A percentile compares a stretch with the other conserved stretches of the same genome.
phyloP scores from a whole-genome alignment of 1,284 basidiomycete species.

The Porogramme epimiltina region DNA sequence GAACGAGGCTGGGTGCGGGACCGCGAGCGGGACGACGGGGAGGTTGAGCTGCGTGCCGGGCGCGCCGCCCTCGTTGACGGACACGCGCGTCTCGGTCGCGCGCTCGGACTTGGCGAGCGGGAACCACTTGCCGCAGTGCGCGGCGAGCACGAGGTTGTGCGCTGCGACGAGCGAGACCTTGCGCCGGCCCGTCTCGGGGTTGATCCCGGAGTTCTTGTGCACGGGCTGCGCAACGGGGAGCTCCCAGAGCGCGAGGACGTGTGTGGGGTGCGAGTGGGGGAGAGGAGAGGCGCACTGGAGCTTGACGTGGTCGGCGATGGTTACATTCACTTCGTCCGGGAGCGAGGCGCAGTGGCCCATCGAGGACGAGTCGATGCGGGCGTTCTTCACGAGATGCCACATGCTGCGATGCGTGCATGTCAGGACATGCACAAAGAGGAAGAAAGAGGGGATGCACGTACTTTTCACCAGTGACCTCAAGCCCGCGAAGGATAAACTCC shows the following conservation, averaged over 20 bases:
- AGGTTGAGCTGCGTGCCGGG: constrained; percentile 43
- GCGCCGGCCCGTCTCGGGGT: constrained; percentile 18
- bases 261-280: constrained; percentile 46
- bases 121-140: constrained; percentile 50
- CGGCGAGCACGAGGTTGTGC: constrained; percentile 54
- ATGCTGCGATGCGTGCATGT: constrained; percentile 6
- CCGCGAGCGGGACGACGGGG: constrained; percentile 61
- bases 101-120: constrained; percentile 36
- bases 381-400: constrained; percentile 17
- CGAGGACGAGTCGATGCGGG: constrained; percentile 11
- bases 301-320: constrained; percentile 21
- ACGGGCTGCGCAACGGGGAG: constrained; percentile 23
- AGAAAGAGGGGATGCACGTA: constrained; percentile 28
- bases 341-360: constrained; percentile 19
- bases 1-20: constrained; percentile 68
- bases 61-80: constrained; percentile 3
- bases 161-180: constrained; percentile 49
- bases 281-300: constrained; percentile 17
- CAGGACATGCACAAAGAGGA: background rate
- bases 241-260: constrained; percentile 53
- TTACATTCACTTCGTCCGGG: constrained; percentile 27
- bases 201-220: background rate
- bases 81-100: constrained; percentile 37
- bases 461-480: constrained; percentile 32
- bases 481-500: constrained; percentile 38